Evolutionary conservation across 352 stramenopile genomes (phyloP).

Genomic region (Phytophthora pistaciae): DNA sequence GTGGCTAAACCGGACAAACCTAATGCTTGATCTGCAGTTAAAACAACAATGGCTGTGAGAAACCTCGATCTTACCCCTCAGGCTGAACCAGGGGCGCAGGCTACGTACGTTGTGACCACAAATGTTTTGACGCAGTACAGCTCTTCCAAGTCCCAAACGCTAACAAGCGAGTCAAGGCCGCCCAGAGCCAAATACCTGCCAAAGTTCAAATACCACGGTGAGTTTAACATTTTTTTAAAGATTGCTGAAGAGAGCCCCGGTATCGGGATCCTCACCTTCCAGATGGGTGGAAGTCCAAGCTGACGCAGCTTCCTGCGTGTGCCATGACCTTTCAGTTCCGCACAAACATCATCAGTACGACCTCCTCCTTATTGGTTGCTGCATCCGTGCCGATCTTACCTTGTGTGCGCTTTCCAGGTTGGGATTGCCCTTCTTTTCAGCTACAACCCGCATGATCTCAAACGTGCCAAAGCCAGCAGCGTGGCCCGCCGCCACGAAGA

Average conservation of each 20-base stretch:
- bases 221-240: not conserved
- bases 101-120: conserved; percentile 77
- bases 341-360: not conserved
- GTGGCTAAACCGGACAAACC: conserved; percentile 81
- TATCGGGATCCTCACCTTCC: conserved; percentile 56
- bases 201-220: not conserved
- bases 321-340: conserved; percentile 54
- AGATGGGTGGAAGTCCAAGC: conserved; percentile 80
- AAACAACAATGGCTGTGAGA: not conserved
- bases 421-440: conserved; percentile 81
- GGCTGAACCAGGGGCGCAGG: not conserved
- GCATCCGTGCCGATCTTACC: conserved; percentile 30
- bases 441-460: conserved; percentile 84
- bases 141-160: conserved; percentile 87
- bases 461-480: conserved; percentile 80
- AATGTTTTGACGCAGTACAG: conserved; percentile 89
- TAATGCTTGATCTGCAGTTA: conserved; percentile 73
- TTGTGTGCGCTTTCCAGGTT: conserved; percentile 89
- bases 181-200: conserved; percentile 75
- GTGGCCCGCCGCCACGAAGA: conserved; percentile 86
- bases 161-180: conserved; percentile 87
- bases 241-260: not conserved
- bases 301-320: conserved; percentile 86
- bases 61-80: not conserved
- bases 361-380: not conserved